Evolutionary conservation across 345 rosid genomes (phyloP).

Genomic region (Melaleuca quinquenervia): DNA sequence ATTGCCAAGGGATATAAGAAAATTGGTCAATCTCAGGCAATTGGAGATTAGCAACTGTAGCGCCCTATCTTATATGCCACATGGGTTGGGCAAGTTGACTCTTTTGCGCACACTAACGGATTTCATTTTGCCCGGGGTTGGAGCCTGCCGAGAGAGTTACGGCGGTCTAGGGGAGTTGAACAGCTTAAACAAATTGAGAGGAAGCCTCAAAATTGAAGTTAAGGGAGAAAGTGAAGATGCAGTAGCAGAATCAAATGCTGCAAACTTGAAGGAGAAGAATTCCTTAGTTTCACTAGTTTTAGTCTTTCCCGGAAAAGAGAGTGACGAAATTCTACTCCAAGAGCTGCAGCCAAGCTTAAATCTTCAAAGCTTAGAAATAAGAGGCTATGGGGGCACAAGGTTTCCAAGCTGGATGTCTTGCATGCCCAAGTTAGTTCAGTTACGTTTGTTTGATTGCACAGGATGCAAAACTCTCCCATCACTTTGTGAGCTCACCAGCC

Average conservation of each 20-base stretch:
- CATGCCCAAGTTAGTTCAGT: neutral
- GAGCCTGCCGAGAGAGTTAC: no score
- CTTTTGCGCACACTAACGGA: no score
- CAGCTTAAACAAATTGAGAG: neutral
- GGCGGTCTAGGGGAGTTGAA: neutral
- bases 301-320: neutral
- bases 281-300: neutral
- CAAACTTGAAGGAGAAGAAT: neutral
- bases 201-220: neutral
- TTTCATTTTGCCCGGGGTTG: no score
- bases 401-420: neutral
- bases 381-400: neutral
- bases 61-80: no score
- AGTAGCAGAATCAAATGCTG: neutral
- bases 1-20: no score
- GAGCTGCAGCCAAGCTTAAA: neutral
- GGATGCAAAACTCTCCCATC: neutral
- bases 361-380: neutral
- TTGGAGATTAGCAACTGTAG: no score
- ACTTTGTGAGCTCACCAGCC: neutral
- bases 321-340: neutral
- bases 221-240: neutral
- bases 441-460: neutral
- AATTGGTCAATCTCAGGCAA: no score
- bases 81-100: no score